These are phyloP conservation scores for Entrophospora sp. DNA, from an alignment of 192 early-diverging fungal species.

Conservation along the genomic window DNA sequence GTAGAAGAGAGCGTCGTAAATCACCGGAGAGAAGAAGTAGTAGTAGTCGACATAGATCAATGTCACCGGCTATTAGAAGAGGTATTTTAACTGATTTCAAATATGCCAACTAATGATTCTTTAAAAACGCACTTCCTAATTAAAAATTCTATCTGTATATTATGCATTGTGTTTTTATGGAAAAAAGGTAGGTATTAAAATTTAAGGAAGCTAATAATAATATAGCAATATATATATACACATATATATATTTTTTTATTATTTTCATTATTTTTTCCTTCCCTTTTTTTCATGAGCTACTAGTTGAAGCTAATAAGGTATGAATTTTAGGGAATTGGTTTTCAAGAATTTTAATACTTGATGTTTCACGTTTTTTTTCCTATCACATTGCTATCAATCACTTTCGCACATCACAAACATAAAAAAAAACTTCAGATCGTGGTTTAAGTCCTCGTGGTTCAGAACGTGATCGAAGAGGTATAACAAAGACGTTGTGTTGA, in stretches of 20 bases:
- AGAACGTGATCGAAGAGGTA: slow-evolving; percentile 15
- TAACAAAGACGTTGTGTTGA: too few species aligned
- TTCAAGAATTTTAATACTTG: slow-evolving; percentile 3
- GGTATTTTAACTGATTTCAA: not conserved
- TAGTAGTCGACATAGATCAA: not conserved
- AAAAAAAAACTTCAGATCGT: slow-evolving; percentile 5
- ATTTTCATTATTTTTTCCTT: too few species aligned
- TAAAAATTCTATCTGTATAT: not conserved
- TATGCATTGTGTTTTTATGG: too few species aligned
- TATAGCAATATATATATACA: too few species aligned
- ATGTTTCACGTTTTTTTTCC: slow-evolving; percentile 10
- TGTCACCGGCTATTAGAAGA: not conserved
- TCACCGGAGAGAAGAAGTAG: not conserved
- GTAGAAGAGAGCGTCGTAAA: not conserved
- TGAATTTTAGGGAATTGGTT: not conserved
- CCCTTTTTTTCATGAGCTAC: too few species aligned
- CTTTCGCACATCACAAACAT: too few species aligned
- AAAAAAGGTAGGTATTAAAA: too few species aligned
- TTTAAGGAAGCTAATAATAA: too few species aligned
- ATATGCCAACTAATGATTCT: too few species aligned
- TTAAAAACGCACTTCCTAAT: not conserved
- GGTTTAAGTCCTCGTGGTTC: not conserved
- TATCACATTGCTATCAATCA: too few species aligned
- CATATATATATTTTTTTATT: too few species aligned
- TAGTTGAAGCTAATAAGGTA: not conserved